Conservation (phyloP, 148 eudicot species). For the Pouteria glomerata region DNA sequence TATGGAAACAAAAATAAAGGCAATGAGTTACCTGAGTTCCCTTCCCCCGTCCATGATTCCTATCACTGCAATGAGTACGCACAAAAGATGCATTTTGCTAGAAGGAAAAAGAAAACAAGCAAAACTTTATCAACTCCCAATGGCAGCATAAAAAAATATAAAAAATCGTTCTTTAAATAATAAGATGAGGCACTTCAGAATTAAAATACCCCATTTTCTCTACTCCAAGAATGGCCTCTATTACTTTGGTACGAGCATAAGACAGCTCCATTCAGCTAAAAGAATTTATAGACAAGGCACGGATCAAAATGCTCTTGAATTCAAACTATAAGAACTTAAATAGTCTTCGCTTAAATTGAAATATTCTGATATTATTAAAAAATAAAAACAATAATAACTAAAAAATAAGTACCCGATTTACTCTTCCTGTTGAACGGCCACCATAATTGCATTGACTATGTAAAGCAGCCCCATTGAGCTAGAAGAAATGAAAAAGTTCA, state of each 20-base stretch:
- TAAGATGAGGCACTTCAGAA: neutral
- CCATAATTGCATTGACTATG: neutral
- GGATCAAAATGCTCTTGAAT: neutral
- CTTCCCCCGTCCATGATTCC: neutral
- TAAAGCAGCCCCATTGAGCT: conserved; percentile 7
- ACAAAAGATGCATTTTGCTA: neutral
- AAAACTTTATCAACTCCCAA: neutral
- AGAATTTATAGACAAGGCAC: neutral
- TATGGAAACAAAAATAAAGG: neutral
- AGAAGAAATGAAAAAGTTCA: neutral
- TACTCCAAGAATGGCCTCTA: neutral
- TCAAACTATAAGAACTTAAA: neutral
- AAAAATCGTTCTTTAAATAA: neutral
- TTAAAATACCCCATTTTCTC: conserved; percentile 2
- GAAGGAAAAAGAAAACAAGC: neutral
- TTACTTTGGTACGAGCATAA: neutral
- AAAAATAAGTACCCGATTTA: conserved; percentile 13
- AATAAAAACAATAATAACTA: neutral
- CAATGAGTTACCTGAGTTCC: conserved; percentile 24
- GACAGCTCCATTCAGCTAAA: conserved; percentile 1
- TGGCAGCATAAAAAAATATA: neutral
- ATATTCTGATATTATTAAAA: neutral
- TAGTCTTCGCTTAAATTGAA: neutral
- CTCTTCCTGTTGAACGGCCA: conserved; percentile 42
- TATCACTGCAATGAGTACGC: neutral